Conservation (phyloP, 2,329 filamentous ascomycete genomes). For the Diaporthe nobilis region DNA sequence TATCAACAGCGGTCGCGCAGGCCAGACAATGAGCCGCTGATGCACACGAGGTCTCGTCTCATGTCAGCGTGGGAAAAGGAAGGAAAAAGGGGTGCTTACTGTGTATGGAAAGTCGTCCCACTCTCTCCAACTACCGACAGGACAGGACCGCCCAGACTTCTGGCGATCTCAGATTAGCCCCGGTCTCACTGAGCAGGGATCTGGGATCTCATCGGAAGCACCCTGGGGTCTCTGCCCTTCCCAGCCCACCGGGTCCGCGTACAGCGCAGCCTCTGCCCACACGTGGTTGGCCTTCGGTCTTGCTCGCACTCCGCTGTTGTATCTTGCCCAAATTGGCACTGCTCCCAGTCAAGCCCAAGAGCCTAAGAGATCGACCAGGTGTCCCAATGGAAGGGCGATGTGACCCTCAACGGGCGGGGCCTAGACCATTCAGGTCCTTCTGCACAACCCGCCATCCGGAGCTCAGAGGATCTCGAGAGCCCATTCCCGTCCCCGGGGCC, state of each 20-base stretch:
- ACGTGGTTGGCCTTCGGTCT: constrained; percentile 7
- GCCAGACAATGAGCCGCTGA: not conserved
- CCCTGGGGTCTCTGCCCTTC: not conserved
- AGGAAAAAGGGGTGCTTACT: not conserved
- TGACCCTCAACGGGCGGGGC: constrained; percentile 1
- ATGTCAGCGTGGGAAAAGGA: not conserved
- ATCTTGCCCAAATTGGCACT: not conserved
- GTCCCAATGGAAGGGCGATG: not conserved
- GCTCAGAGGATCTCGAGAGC: not conserved
- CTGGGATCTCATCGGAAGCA: not conserved
- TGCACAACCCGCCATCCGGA: not conserved
- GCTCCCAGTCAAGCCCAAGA: not conserved
- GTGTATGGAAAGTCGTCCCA: not conserved
- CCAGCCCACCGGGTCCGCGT: constrained; percentile 12
- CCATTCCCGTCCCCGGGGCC: not conserved
- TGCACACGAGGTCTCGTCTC: not conserved
- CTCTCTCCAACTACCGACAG: constrained; percentile 15
- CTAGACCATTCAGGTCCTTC: not conserved
- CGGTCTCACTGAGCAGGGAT: not conserved
- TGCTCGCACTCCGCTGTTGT: constrained; percentile 22
- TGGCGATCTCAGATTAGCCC: constrained; percentile 21
- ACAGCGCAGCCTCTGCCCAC: not conserved
- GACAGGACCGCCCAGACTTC: constrained; percentile 13
- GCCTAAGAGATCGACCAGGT: not conserved
- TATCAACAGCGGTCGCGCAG: not conserved